phyloP scores from a whole-genome alignment of 768 basidiomycete genomes.

The Neoboletus brunneissimus region DNA sequence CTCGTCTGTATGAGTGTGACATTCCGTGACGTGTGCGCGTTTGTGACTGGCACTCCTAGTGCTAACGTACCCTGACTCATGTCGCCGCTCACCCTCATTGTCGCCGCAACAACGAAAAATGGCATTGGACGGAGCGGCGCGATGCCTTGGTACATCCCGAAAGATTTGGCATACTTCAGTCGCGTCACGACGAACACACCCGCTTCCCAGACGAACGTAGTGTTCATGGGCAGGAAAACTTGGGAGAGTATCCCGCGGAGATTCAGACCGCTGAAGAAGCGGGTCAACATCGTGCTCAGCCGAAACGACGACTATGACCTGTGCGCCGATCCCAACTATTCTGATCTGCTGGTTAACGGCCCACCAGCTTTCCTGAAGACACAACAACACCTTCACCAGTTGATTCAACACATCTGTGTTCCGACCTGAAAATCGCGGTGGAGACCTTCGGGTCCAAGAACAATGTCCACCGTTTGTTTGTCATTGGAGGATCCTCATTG shows the following conservation, averaged over 20 bases:
- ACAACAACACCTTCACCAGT: neutral
- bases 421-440: conserved; percentile 21
- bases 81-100: conserved; percentile 83
- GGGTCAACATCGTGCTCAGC: conserved; percentile 79
- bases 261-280: conserved; percentile 73
- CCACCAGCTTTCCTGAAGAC: conserved; percentile 13
- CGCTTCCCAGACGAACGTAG: conserved; percentile 58
- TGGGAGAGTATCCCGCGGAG: conserved; percentile 95
- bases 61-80: conserved; percentile 29
- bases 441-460: conserved; percentile 8
- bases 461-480: conserved; percentile 59
- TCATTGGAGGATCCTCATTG: conserved; percentile 90
- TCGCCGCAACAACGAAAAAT: conserved; percentile 83
- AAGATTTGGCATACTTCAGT: conserved; percentile 93
- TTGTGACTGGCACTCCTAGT: too few species aligned
- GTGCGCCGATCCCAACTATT: conserved; percentile 41
- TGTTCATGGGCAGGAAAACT: conserved; percentile 95
- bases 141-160: conserved; percentile 87
- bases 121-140: conserved; percentile 79
- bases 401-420: conserved; percentile 31
- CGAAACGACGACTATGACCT: conserved; percentile 55
- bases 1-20: neutral
- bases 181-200: conserved; percentile 65
- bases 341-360: conserved; percentile 5
- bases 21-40: neutral